Evolutionary conservation across 1,139 yeast genomes (phyloP), one percentile per base, ranked within the genome.

Genomic region (Blastobotrys aristatus): DNA sequence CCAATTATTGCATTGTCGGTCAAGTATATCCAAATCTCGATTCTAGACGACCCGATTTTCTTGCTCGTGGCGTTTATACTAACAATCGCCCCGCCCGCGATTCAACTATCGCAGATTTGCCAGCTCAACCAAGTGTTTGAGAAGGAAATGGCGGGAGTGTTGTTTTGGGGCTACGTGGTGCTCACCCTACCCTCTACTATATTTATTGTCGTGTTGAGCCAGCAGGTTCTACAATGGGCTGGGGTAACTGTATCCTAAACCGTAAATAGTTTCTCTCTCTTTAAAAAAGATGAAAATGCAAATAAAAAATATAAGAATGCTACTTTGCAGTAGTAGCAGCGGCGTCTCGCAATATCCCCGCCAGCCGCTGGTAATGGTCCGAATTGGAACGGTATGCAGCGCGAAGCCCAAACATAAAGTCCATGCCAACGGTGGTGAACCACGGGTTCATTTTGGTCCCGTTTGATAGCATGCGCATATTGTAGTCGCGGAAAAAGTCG

Each of bases 131-230:
- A 78, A 53, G 75, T 85, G 30, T 85, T 80, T 63, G 92, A 86
- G 60, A 75, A 76, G 59, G 95, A 86, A 63, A 86, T 86, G 92
- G 81, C 89, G 0, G 85, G 89, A 2, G 90, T 85, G n/a, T 71
- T 86, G 52, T 85, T 86, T 59, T 85, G 94, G 86, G 94, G 95
- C 5, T 85, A 85, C 57, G 92, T 79, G 21, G 74, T 85, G 10
- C 71, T 85, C 53, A 82, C 94, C 1, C 72, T 85, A 40, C 95
- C 95, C 0, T 78, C 84, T n/a, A 82, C 92, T 2, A 82, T 84
- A 40, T 65, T 76, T 47, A 82, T 84, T 56, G 92, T 84, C 24
- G 88, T 83, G 13, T 65, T 80, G 18, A 76, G 86, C 54, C 72
- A 84, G 55, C 80, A 81, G 60, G 87, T 83, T 16, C 69, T 84